Evolutionary conservation across 2,329 filamentous ascomycete genomes (phyloP).

Genomic region (Drechslerella coelobrocha): DNA sequence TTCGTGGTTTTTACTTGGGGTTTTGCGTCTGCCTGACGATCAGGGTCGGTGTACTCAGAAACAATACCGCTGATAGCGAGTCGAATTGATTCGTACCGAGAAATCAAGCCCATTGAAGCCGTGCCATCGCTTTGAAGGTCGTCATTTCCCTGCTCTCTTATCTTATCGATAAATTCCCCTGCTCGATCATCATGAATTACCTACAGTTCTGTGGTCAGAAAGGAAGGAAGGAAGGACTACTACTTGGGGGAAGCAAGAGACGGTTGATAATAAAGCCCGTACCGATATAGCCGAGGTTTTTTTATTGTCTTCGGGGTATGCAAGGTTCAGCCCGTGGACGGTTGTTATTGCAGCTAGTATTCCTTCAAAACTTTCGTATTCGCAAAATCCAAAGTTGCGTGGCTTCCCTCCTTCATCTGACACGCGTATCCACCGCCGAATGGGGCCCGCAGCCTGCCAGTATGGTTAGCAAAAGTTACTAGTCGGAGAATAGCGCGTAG

Average conservation of each 20-base stretch:
- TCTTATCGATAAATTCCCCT: slow-evolving; percentile 54
- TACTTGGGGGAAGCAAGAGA: too few species aligned
- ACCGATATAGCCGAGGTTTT: slow-evolving; percentile 57
- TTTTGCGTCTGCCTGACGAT: slow-evolving; percentile 34
- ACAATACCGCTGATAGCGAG: slow-evolving; percentile 72
- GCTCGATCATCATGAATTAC: slow-evolving; percentile 57
- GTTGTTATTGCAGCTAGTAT: slow-evolving; percentile 29
- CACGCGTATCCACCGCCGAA: slow-evolving; percentile 84
- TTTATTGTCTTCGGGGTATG: slow-evolving; percentile 70
- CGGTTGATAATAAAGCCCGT: not conserved
- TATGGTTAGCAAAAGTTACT: not conserved
- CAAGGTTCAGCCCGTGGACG: slow-evolving; percentile 23
- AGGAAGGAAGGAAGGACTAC: too few species aligned
- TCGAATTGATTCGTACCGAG: slow-evolving; percentile 72
- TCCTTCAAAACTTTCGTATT: slow-evolving; percentile 90
- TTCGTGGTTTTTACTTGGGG: slow-evolving; percentile 58
- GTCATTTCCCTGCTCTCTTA: slow-evolving; percentile 29
- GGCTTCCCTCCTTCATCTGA: slow-evolving; percentile 80
- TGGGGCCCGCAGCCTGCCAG: slow-evolving; percentile 58
- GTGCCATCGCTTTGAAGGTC: slow-evolving; percentile 61
- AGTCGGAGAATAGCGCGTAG: too few species aligned
- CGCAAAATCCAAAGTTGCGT: slow-evolving; percentile 90
- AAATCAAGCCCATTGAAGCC: slow-evolving; percentile 66
- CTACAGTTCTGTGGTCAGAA: slow-evolving; percentile 23
- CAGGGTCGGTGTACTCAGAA: slow-evolving; percentile 72